Percentiles rank a stretch among this genome's conserved stretches.
phyloP scores from a whole-genome alignment of 768 basidiomycete species.

The Mycena albidolilacea region DNA sequence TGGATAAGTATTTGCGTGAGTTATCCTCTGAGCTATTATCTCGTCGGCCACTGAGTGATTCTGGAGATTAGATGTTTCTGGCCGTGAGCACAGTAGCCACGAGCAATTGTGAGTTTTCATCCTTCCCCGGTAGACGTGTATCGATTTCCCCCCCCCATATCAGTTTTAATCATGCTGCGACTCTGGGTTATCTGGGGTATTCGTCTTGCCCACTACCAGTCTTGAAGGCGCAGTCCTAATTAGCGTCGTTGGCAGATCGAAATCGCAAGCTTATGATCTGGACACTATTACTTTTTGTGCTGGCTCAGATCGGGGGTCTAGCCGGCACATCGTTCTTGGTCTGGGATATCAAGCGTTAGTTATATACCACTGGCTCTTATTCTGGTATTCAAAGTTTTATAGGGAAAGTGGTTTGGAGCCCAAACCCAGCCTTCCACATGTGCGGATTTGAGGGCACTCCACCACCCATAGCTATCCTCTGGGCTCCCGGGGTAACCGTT shows the following conservation, averaged over 20 bases:
- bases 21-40: background rate
- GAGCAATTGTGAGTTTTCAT: slow-evolving; percentile 33
- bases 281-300: slow-evolving; percentile 20
- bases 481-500: slow-evolving; percentile 30
- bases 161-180: slow-evolving; percentile 39
- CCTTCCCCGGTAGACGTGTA: background rate
- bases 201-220: background rate
- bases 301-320: slow-evolving; percentile 23
- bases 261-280: slow-evolving; percentile 32
- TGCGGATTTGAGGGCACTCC: slow-evolving; percentile 11
- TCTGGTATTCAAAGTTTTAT: background rate
- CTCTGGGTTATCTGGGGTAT: slow-evolving; percentile 40
- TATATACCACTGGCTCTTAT: background rate
- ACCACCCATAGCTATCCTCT: slow-evolving; percentile 22
- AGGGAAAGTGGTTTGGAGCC: slow-evolving; percentile 13
- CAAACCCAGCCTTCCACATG: background rate
- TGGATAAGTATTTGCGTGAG: slow-evolving; percentile 37
- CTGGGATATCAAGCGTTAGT: slow-evolving; percentile 27
- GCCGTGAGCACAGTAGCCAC: slow-evolving; percentile 29
- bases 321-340: slow-evolving; percentile 21
- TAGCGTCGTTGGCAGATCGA: slow-evolving; percentile 21
- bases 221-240: background rate
- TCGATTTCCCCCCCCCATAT: background rate
- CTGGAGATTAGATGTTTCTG: slow-evolving; percentile 24
- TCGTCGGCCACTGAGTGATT: background rate